Percentiles rank a stretch among this genome's conserved stretches.
Evolutionary conservation across 2,329 filamentous ascomycete genomes (phyloP).

Genomic region (Talaromyces islandicus): DNA sequence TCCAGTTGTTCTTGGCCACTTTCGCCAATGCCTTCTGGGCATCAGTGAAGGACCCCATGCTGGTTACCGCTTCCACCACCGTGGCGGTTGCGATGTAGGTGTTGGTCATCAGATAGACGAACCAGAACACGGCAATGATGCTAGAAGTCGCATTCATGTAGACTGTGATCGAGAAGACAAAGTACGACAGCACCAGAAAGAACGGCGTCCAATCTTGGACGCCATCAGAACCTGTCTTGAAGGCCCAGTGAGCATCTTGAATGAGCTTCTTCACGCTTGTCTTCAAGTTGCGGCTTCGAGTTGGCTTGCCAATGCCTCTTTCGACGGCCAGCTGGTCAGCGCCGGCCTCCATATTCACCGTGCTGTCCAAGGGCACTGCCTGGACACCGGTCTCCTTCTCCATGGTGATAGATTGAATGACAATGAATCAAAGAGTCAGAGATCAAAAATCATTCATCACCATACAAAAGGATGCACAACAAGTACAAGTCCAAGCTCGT

Average conservation of each 20-base stretch:
- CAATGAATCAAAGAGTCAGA: not conserved
- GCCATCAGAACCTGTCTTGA: slow-evolving; percentile 9
- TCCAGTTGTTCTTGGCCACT: slow-evolving; percentile 34
- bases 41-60: slow-evolving; percentile 30
- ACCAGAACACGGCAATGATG: slow-evolving; percentile 38
- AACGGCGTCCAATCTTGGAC: slow-evolving; percentile 38
- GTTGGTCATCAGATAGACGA: slow-evolving; percentile 40
- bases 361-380: not conserved
- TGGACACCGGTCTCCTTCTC: slow-evolving; percentile 5
- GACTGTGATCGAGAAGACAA: slow-evolving; percentile 35
- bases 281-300: slow-evolving; percentile 2
- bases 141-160: slow-evolving; percentile 35
- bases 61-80: slow-evolving; percentile 38
- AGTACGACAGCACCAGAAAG: slow-evolving; percentile 36
- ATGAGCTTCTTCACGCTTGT: slow-evolving; percentile 7
- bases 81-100: slow-evolving; percentile 40
- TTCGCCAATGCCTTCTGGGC: slow-evolving; percentile 31
- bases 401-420: slow-evolving; percentile 3
- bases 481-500: not conserved
- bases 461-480: not conserved
- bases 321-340: not conserved
- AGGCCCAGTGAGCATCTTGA: slow-evolving; percentile 7
- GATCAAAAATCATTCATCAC: not conserved
- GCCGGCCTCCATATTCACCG: not conserved
- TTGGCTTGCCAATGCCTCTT: not conserved